A percentile compares a stretch with the other conserved stretches of the same genome.
phyloP scores from a whole-genome alignment of 202 grass and related monocot species.

The Eragrostis tef region DNA sequence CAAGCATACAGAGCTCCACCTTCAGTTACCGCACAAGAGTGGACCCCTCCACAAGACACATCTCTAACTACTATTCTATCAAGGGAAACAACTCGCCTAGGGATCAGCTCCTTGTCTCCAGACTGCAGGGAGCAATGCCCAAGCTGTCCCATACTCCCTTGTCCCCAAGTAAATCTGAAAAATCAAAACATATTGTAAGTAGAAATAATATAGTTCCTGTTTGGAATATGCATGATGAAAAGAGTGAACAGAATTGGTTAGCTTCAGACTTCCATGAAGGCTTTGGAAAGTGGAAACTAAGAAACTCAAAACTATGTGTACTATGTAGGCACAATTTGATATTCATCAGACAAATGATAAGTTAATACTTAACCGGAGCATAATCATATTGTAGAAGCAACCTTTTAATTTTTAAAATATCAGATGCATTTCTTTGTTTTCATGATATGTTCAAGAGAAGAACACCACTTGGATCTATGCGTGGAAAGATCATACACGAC shows the following conservation, averaged over 20 bases:
- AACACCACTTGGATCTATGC: slow-evolving; percentile 3
- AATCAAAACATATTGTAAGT: slow-evolving; percentile 30
- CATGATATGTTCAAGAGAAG: background rate
- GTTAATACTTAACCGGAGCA: background rate
- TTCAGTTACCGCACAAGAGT: slow-evolving; percentile 84
- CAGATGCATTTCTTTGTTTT: slow-evolving; percentile 6
- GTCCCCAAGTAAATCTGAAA: slow-evolving; percentile 92
- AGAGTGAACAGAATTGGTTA: background rate
- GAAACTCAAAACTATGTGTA: slow-evolving; percentile 19
- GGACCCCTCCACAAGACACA: slow-evolving; percentile 85
- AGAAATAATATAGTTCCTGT: slow-evolving; percentile 12
- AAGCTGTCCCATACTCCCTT: slow-evolving; percentile 94
- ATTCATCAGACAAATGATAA: slow-evolving; percentile 5
- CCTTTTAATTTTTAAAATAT: slow-evolving; percentile 2
- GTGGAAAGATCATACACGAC: slow-evolving; percentile 1
- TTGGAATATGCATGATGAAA: slow-evolving; percentile 14
- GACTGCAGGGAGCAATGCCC: slow-evolving; percentile 87
- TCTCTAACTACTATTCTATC: slow-evolving; percentile 61
- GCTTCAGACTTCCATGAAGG: slow-evolving; percentile 19
- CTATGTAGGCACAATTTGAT: background rate
- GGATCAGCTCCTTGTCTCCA: slow-evolving; percentile 82
- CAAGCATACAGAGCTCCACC: slow-evolving; percentile 81
- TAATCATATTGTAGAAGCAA: slow-evolving; percentile 4
- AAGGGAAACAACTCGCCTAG: slow-evolving; percentile 79
- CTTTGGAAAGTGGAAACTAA: slow-evolving; percentile 28